Evolutionary conservation across 192 early-diverging fungal genomes (phyloP).

Genomic region (Phycomyces blakesleeanus): DNA sequence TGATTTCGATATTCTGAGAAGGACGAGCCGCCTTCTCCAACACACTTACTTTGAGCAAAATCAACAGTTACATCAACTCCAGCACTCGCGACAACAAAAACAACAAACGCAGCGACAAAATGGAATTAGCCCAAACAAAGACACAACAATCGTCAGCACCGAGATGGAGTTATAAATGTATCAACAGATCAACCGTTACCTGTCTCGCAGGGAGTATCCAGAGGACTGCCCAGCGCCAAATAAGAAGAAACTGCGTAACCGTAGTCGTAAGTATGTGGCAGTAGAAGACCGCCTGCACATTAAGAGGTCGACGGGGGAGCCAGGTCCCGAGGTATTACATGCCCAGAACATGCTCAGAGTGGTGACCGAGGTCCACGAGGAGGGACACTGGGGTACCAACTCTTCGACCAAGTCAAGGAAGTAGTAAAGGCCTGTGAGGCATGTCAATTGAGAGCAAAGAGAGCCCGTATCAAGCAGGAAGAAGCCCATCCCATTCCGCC

Average conservation of each 20-base stretch:
- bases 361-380: slow-evolving; percentile 7
- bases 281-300: background rate
- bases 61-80: no score
- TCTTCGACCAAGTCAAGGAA: background rate
- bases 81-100: no score
- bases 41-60: no score
- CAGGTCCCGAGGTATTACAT: slow-evolving; percentile 13
- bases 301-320: background rate
- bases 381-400: slow-evolving; percentile 5
- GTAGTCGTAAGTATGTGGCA: background rate
- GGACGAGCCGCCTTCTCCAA: no score
- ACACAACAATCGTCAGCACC: no score
- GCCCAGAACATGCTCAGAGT: background rate
- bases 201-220: background rate
- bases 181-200: background rate
- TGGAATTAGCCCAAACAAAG: background rate
- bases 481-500: slow-evolving; percentile 5
- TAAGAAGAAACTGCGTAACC: no score
- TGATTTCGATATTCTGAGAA: no score
- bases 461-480: background rate
- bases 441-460: slow-evolving; percentile 11
- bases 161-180: background rate
- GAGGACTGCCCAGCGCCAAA: background rate
- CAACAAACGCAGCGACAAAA: no score
- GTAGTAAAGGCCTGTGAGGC: slow-evolving; percentile 4